Conservation (phyloP, 352 stramenopile genomes). For the Pythium sukuiense region DNA sequence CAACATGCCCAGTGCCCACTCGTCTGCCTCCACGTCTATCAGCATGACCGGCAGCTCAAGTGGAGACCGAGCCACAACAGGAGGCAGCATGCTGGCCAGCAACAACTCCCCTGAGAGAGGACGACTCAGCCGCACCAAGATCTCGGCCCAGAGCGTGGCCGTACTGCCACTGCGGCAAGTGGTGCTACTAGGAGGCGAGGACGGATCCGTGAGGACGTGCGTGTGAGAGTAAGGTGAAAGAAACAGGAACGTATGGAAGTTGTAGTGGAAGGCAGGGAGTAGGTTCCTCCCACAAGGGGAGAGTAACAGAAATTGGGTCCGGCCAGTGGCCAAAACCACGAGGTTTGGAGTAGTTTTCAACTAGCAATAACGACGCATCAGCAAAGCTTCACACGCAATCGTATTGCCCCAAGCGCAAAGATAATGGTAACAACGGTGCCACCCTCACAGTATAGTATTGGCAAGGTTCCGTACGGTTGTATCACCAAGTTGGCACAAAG, state of each 20-base stretch:
- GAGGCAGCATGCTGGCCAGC: neutral
- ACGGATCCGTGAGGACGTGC: conserved; percentile 51
- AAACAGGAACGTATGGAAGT: neutral
- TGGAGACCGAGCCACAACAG: neutral
- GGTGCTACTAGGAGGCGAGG: conserved; percentile 58
- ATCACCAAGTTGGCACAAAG: neutral
- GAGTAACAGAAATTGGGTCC: conserved; percentile 91
- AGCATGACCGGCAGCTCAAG: neutral
- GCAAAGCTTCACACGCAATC: conserved; percentile 92
- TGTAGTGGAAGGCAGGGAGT: no score
- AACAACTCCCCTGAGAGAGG: conserved; percentile 18
- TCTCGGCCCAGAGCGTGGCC: conserved; percentile 37
- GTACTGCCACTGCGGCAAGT: conserved; percentile 64
- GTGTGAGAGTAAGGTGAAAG: conserved; percentile 11
- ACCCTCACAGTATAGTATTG: conserved; percentile 21
- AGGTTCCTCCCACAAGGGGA: conserved; percentile 59
- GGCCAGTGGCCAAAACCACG: conserved; percentile 88
- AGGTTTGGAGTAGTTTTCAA: conserved; percentile 94
- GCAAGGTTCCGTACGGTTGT: conserved; percentile 27
- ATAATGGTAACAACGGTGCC: conserved; percentile 24
- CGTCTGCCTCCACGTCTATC: neutral
- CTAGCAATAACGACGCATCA: conserved; percentile 94
- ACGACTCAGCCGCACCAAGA: conserved; percentile 50
- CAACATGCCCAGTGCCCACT: conserved; percentile 11
- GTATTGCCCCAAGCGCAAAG: conserved; percentile 94